A percentile compares a stretch with the other conserved stretches of the same genome.
Evolutionary conservation across 495 filamentous ascomycete genomes (phyloP).

Genomic region (Lasiosphaeriaceae sp.): DNA sequence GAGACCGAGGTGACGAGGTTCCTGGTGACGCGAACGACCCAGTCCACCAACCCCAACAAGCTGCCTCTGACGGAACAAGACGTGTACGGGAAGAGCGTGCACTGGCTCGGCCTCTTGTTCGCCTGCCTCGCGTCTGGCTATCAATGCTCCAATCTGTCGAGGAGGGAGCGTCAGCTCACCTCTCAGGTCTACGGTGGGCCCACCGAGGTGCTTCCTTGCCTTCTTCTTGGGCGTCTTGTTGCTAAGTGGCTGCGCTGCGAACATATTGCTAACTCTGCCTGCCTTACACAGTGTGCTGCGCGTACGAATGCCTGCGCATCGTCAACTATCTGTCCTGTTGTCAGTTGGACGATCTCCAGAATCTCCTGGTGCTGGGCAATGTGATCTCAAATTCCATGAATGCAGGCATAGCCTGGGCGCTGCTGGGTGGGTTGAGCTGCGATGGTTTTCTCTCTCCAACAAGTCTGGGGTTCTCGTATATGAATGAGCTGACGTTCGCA

Average conservation of each 20-base stretch:
- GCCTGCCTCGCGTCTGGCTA: slow-evolving; percentile 3
- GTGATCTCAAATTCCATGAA: slow-evolving; percentile 8
- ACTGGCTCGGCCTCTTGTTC: slow-evolving; percentile 7
- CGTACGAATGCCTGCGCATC: slow-evolving; percentile 6
- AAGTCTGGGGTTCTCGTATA: not conserved
- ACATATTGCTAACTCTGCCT: not conserved
- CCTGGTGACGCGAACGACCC: slow-evolving; percentile 1
- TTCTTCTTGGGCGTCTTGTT: not conserved
- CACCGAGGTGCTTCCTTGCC: not conserved
- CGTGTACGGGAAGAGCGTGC: slow-evolving; percentile 4
- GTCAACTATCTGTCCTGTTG: slow-evolving; percentile 6
- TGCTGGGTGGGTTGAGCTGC: not conserved
- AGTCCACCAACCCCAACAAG: not conserved
- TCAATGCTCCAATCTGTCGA: slow-evolving; percentile 1
- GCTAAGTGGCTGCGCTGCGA: too few species aligned
- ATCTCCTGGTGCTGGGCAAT: slow-evolving; percentile 3
- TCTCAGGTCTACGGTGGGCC: slow-evolving; percentile 5
- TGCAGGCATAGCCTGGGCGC: slow-evolving; percentile 3
- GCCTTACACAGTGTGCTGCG: not conserved
- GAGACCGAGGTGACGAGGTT: slow-evolving; percentile 6
- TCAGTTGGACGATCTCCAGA: slow-evolving; percentile 5
- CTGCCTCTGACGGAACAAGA: not conserved
- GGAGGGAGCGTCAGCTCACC: slow-evolving; percentile 2
- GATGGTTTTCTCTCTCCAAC: too few species aligned
- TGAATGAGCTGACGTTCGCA: not conserved